These are phyloP conservation scores for Hanseniaspora thailandica DNA, from an alignment of 805 yeast species.

Conservation along the genomic window DNA sequence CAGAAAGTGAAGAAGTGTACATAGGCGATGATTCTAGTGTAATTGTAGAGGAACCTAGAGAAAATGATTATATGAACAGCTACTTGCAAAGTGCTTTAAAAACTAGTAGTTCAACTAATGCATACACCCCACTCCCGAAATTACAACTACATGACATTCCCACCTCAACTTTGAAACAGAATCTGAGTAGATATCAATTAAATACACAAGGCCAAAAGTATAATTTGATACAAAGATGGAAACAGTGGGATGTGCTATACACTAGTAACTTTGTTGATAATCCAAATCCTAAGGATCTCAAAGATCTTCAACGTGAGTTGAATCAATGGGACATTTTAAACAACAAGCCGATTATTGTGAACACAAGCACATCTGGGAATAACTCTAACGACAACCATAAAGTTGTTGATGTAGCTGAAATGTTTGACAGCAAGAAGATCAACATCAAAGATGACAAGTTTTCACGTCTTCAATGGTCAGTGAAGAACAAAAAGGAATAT, in stretches of 20 bases:
- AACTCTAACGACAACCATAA: not conserved
- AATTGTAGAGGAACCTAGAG: not conserved
- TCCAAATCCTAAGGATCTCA: constrained; percentile 47
- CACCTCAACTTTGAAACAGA: constrained; percentile 46
- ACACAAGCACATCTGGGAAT: constrained; percentile 18
- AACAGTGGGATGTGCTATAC: constrained; percentile 64
- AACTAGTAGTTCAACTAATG: not conserved
- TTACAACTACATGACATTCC: constrained; percentile 27
- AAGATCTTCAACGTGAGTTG: constrained; percentile 44
- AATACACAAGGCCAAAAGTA: constrained; percentile 52
- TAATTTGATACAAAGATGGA: constrained; percentile 58
- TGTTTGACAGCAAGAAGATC: constrained; percentile 18
- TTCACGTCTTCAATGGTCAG: constrained; percentile 36
- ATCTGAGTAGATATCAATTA: constrained; percentile 42
- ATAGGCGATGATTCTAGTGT: not conserved
- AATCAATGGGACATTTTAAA: constrained; percentile 51
- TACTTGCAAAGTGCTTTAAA: constrained; percentile 14
- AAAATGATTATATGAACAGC: constrained; percentile 3
- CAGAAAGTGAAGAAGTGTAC: not conserved
- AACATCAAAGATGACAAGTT: constrained; percentile 38
- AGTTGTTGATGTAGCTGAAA: not conserved
- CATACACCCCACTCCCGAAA: constrained; percentile 19
- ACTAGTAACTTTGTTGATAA: constrained; percentile 69
- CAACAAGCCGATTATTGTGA: constrained; percentile 18
- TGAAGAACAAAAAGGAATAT: constrained; percentile 33